Evolutionary conservation across 2,329 filamentous ascomycete genomes (phyloP), one percentile per base, ranked within the genome.

Genomic region (Stagonosporopsis cucurbitacearum): DNA sequence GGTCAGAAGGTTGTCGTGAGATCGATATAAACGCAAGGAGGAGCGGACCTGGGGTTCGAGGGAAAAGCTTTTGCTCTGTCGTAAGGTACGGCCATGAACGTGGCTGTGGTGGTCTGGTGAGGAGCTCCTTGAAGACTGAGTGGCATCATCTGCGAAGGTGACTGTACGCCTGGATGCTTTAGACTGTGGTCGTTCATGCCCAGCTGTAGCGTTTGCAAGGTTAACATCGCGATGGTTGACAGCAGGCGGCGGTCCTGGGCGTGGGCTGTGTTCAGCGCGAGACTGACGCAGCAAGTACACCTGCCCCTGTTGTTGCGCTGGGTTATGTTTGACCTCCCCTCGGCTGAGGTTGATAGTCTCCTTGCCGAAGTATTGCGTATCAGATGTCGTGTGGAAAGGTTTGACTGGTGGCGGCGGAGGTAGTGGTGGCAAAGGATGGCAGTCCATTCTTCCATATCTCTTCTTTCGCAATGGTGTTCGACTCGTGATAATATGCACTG

Each of bases 381-480:
- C 41, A 3, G 15, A 15, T 4, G 8, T 2, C 8, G 15, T 5
- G 11, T 28, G 3, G 8, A 20, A 15, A 23, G 32, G 25, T 26
- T 23, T 13, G n/a, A 28, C 41, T 22, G 46, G 40, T 17, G 41
- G 52, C 15, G 40, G 20, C 11, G 52, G 40, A 17, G 62, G 64
- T 15, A 62, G 42, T 25, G 49, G 48, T 23, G 63, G 61, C n/a
- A 63, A 40, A 19, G 61, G 58, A n/a, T 50, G 55, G 23, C 44
- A 49, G 35, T 32, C 33, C 32, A 53, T 53, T 20, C 39, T 41
- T 25, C 44, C 30, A 35, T 41, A 23, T 7, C 22, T 26, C 25
- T 53, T 50, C 12, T 54, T 45, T 15, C 30, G 39, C 15, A 41
- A 25, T 2, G 49, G 37, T 17, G 45, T 49, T 28, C 23, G 43